phyloP scores from a whole-genome alignment of 1,284 basidiomycete genomes.

The Mycosarcoma maydis region DNA sequence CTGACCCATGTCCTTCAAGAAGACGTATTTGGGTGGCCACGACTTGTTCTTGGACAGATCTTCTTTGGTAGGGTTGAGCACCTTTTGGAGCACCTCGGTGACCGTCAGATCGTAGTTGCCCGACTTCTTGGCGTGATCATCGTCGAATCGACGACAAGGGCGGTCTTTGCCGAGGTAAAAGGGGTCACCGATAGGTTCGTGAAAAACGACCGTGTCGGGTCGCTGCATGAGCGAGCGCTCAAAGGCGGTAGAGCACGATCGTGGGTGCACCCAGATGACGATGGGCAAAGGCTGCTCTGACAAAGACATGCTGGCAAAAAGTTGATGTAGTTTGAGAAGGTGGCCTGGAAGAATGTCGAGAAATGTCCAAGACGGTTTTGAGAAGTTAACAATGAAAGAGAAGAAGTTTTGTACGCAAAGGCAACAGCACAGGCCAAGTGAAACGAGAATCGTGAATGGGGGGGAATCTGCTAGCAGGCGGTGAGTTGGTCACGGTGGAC shows the following conservation, averaged over 20 bases:
- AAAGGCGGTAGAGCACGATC: constrained; percentile 58
- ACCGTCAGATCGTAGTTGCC: constrained; percentile 51
- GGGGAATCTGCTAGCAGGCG: too few species aligned
- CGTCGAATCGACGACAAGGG: constrained; percentile 51
- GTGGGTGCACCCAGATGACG: constrained; percentile 59
- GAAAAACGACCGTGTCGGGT: constrained; percentile 55
- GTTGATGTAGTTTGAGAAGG: too few species aligned
- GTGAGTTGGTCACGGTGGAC: too few species aligned
- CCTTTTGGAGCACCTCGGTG: constrained; percentile 42
- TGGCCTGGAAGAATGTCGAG: neutral
- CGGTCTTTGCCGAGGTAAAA: constrained; percentile 56
- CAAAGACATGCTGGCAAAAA: constrained; percentile 8
- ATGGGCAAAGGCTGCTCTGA: constrained; percentile 42
- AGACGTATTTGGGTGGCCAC: constrained; percentile 52
- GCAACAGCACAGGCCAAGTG: neutral
- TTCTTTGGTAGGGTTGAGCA: constrained; percentile 39
- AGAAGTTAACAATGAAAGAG: neutral
- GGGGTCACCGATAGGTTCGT: constrained; percentile 61
- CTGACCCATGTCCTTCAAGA: constrained; percentile 65
- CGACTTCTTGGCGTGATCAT: constrained; percentile 41
- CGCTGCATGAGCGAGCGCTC: constrained; percentile 62
- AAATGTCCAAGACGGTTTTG: neutral
- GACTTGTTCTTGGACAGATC: constrained; percentile 33
- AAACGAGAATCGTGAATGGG: too few species aligned
- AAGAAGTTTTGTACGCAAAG: too few species aligned